Conservation (phyloP, 805 yeast genomes). For the Spathaspora gorwiae region DNA sequence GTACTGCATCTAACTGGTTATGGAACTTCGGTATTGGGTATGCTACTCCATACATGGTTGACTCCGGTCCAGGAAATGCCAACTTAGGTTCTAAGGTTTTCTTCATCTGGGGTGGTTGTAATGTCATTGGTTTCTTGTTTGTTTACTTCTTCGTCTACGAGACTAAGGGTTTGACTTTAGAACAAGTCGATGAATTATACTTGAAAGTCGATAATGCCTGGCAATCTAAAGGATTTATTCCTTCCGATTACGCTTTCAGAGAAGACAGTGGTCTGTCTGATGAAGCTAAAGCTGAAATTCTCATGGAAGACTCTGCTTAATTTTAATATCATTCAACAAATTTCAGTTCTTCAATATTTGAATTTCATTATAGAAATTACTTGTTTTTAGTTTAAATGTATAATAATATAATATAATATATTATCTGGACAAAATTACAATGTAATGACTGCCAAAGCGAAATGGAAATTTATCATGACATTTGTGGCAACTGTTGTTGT, state of each 20-base stretch:
- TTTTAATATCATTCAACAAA: background rate
- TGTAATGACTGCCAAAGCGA: no score
- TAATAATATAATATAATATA: no score
- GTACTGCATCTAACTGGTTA: slow-evolving; percentile 40
- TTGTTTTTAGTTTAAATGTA: no score
- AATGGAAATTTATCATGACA: no score
- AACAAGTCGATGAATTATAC: slow-evolving; percentile 39
- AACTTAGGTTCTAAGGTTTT: slow-evolving; percentile 38
- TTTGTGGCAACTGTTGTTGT: no score
- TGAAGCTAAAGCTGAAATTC: slow-evolving; percentile 3
- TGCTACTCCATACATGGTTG: slow-evolving; percentile 41
- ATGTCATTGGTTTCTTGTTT: slow-evolving; percentile 28
- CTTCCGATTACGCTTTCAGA: slow-evolving; percentile 34
- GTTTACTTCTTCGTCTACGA: slow-evolving; percentile 33
- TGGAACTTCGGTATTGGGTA: slow-evolving; percentile 40
- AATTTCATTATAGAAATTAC: no score
- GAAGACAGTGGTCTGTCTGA: slow-evolving; percentile 19
- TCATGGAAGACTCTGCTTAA: slow-evolving; percentile 6
- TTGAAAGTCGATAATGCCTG: slow-evolving; percentile 29
- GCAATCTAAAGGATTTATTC: slow-evolving; percentile 28
- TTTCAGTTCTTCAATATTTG: no score
- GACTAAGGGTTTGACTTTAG: slow-evolving; percentile 39
- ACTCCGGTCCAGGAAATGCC: slow-evolving; percentile 34
- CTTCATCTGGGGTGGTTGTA: slow-evolving; percentile 41
- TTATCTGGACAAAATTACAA: no score